phyloP scores from a whole-genome alignment of 495 filamentous ascomycete species.

The Cenococcum geophilum region DNA sequence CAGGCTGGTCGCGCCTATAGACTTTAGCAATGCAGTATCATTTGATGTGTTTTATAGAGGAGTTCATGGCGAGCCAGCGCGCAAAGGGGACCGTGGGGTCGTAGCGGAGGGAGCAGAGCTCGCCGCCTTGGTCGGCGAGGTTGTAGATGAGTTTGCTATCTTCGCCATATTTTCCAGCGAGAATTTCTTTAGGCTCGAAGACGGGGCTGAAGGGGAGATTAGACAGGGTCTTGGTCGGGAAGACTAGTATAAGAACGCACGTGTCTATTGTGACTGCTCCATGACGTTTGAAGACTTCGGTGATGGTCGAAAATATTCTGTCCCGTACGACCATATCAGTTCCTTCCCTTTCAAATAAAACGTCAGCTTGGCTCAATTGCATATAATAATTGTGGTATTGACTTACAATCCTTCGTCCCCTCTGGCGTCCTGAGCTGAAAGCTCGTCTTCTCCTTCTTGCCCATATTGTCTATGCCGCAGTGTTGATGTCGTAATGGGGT shows the following conservation, averaged over 20 bases:
- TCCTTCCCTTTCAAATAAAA: slow-evolving; percentile 51
- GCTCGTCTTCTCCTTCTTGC: slow-evolving; percentile 23
- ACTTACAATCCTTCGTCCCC: slow-evolving; percentile 37
- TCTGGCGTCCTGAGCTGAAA: slow-evolving; percentile 38
- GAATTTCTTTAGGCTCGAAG: slow-evolving; percentile 71
- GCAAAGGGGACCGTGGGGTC: slow-evolving; percentile 90
- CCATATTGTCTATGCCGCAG: slow-evolving; percentile 13
- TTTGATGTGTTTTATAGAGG: slow-evolving; percentile 66
- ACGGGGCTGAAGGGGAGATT: slow-evolving; percentile 45
- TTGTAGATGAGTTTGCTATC: slow-evolving; percentile 89
- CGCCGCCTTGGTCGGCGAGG: slow-evolving; percentile 77
- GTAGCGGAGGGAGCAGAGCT: slow-evolving; percentile 79
- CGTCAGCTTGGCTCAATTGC: neutral
- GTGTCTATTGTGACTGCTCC: slow-evolving; percentile 83
- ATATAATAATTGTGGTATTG: neutral
- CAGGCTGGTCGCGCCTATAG: slow-evolving; percentile 73
- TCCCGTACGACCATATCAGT: slow-evolving; percentile 73
- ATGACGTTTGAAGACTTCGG: slow-evolving; percentile 73
- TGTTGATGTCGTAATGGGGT: slow-evolving; percentile 2
- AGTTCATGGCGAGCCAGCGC: slow-evolving; percentile 81
- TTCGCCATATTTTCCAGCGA: slow-evolving; percentile 87
- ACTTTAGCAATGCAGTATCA: slow-evolving; percentile 88
- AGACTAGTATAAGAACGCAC: slow-evolving; percentile 22
- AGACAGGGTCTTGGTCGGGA: neutral
- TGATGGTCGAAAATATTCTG: slow-evolving; percentile 76